Percentiles rank a stretch among this genome's conserved stretches.
phyloP scores from a whole-genome alignment of 2,329 filamentous ascomycete genomes.

The Aspergillus sp. region DNA sequence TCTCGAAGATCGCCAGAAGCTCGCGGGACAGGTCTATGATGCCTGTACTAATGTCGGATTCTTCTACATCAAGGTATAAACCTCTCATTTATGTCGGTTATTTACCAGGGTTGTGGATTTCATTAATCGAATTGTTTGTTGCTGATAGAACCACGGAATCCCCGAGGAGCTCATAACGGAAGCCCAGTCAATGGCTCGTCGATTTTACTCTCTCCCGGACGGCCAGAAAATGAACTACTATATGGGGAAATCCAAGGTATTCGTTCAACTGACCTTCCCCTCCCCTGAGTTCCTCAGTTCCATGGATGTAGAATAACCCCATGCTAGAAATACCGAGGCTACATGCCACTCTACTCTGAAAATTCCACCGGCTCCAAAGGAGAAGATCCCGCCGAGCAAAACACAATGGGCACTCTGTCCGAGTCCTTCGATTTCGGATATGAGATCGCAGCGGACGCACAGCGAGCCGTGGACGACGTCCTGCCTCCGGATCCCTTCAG shows the following conservation, averaged over 20 bases:
- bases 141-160: slow-evolving; percentile 24
- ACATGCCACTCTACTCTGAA: slow-evolving; percentile 19
- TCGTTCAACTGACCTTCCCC: neutral
- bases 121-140: neutral
- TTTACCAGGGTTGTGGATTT: too few species aligned
- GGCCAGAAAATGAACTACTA: slow-evolving; percentile 46
- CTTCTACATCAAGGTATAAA: slow-evolving; percentile 41
- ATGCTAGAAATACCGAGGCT: slow-evolving; percentile 25
- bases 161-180: slow-evolving; percentile 14
- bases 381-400: slow-evolving; percentile 10
- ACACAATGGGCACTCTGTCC: slow-evolving; percentile 9
- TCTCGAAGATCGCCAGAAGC: slow-evolving; percentile 35
- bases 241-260: slow-evolving; percentile 28
- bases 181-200: slow-evolving; percentile 27
- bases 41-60: slow-evolving; percentile 44
- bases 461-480: slow-evolving; percentile 7
- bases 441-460: slow-evolving; percentile 21
- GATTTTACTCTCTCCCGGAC: slow-evolving; percentile 42
- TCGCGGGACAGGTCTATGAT: slow-evolving; percentile 42
- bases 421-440: slow-evolving; percentile 29
- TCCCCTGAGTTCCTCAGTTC: too few species aligned
- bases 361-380: slow-evolving; percentile 15
- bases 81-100: too few species aligned
- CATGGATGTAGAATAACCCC: neutral
- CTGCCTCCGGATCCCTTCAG: slow-evolving; percentile 17